These are phyloP conservation scores for Nannochloropsis granulata DNA, from an alignment of 108 stramenopile species.

Conservation along the genomic window DNA sequence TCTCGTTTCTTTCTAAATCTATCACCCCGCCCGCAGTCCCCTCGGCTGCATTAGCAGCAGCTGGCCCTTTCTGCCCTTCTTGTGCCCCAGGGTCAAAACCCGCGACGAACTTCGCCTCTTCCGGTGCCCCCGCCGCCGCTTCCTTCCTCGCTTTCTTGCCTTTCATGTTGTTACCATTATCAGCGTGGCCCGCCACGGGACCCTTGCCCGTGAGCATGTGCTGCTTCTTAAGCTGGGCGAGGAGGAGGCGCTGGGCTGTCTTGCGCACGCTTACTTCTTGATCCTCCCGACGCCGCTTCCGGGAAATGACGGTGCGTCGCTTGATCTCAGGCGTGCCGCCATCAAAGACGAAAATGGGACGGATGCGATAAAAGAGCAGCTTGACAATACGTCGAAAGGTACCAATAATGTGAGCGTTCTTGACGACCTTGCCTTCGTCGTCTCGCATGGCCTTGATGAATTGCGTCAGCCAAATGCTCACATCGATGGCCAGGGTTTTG, in stretches of 20 bases:
- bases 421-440: constrained; percentile 58
- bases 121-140: not conserved
- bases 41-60: not conserved
- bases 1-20: too few relatives aligned
- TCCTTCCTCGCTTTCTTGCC: not conserved
- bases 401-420: constrained; percentile 81
- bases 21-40: too few relatives aligned
- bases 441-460: constrained; percentile 94
- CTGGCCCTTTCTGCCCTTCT: not conserved
- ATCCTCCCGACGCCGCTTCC: constrained; percentile 51
- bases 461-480: constrained; percentile 60
- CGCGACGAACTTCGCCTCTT: constrained; percentile 4
- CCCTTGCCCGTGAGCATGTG: not conserved
- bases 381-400: constrained; percentile 79
- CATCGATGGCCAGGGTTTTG: constrained; percentile 82
- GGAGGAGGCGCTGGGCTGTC: constrained; percentile 29
- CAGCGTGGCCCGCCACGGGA: not conserved
- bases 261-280: constrained; percentile 35
- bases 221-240: constrained; percentile 37
- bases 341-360: constrained; percentile 95
- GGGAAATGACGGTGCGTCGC: constrained; percentile 46
- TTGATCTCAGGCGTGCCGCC: constrained; percentile 84
- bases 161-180: not conserved
- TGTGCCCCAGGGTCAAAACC: not conserved
- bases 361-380: constrained; percentile 76